Evolutionary conservation across 495 filamentous ascomycete genomes (phyloP), one percentile per base, ranked within the genome.

Genomic region (Xylaria telfairii): DNA sequence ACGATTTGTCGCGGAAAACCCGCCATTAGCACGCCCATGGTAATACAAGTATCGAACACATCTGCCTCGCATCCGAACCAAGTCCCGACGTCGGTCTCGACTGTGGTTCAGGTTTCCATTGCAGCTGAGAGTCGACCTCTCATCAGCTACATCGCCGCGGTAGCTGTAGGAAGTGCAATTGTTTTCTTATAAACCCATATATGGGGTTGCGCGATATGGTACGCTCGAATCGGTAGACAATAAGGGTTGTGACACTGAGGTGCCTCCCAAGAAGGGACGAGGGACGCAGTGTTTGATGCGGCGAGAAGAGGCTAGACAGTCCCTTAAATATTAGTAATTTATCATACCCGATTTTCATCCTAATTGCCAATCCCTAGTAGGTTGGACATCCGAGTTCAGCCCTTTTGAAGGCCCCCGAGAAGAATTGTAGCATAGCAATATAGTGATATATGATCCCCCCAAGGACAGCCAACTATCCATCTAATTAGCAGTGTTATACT

Each of bases 391-490:
- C 85, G 34, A 78, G 81, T 73, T 83, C 74, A 39, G 92, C 93
- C 57, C 93, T 84, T 69, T 82, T 77, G 81, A 97, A 97, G n/a
- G 96, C 96, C 51, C 85, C 84, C 0, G 91, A 83, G 74, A 99
- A 99, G 75, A 99, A 94, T 57, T 93, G 89, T 76, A 97, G 93
- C 96, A 99, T 98, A 30, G 96, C 96, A 30, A 86, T 84, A 78
- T 98, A 99, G 82, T 99, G 96, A 78, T 95, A 98, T 7, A 98
- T 80, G 59, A 99, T 99, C n/a, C 96, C 96, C 24, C 94, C 92
- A 32, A 99, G 81, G 30, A 99, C 96, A 26, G 96, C 96, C 65
- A 77, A 47, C 75, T 78, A 30, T 54, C 59, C 26, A 21, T 24
- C 24, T 34, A 13, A 62, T 78, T 62, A 78, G 76, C 47, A 15